A percentile compares a stretch with the other conserved stretches of the same genome.
Conservation (phyloP, 257 asterid species). For the Eustoma russellianum region DNA sequence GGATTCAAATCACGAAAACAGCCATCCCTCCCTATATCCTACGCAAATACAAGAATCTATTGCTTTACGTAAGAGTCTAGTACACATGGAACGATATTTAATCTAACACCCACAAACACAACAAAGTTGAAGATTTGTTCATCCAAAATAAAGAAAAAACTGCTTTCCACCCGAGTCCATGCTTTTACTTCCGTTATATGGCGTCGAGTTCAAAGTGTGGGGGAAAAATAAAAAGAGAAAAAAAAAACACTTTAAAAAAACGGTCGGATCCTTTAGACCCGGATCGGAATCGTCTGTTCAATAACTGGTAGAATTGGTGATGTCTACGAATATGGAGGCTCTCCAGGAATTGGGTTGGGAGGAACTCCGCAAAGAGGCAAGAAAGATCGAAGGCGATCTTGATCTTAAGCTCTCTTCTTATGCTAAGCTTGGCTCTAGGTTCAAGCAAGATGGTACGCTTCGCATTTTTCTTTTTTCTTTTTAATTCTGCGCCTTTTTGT, state of each 20-base stretch:
- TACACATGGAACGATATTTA: too few relatives aligned
- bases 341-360: slow-evolving; percentile 97
- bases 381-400: slow-evolving; percentile 95
- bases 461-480: background rate
- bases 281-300: background rate
- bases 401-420: slow-evolving; percentile 94
- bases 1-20: too few relatives aligned
- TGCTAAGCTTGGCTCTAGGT: slow-evolving; percentile 86
- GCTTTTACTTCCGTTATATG: background rate
- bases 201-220: background rate
- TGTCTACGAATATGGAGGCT: slow-evolving; percentile 38
- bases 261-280: background rate
- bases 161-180: too few relatives aligned
- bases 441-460: slow-evolving; percentile 62
- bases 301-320: background rate
- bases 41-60: too few relatives aligned
- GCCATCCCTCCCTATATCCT: too few relatives aligned
- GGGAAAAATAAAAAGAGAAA: too few relatives aligned
- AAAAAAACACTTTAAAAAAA: too few relatives aligned
- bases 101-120: too few relatives aligned
- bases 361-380: slow-evolving; percentile 90
- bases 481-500: background rate
- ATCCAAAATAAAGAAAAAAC: too few relatives aligned
- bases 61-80: too few relatives aligned
- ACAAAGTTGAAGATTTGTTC: too few relatives aligned